Base-by-base conservation (phyloP, 768 basidiomycete genomes). In the Kwoniella pini region DNA sequence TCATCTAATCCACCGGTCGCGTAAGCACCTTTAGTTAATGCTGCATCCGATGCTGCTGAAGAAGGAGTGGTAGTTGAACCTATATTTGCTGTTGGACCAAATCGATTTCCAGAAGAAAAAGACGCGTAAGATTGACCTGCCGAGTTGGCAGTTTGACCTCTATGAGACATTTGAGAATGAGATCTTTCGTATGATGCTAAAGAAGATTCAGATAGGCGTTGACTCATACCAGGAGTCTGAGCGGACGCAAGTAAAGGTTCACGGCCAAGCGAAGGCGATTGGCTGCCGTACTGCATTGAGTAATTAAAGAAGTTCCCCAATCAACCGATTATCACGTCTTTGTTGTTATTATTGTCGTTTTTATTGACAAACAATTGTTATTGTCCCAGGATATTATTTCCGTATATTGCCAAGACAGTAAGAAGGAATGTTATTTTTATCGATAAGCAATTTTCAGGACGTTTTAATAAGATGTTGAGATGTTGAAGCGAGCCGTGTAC, bases 151-250 rank as follows among this genome's bases (percentile, higher is more conserved):
- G 59, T 10, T 45, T 39, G 15, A 44, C 50, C 38, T 63, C 59
- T 36, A 45, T 61, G 55, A 36, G 60, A 57, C 58, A 64, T 57
- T 45, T 62, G 57, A 26, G 58, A 54, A 36, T 54, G n/a, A 43
- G 48, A 43, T 60, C 57, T 42, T 19, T 67, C 69, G 55, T 63
- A 65, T 33, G 65, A 67, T 50, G 65, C 60, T 31, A 70, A 38
- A 17, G 65, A 67, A 22, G 65, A 51, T 50, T 70, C 69, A 17
- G 69, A 70, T 6, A 70, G 65, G 44, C 69, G 65, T n/a, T 64
- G 63, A 33, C 65, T 67, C 63, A 64, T 65, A 40, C 69, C 69
- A 42, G 63, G 65, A 24, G 51, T 55, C 45, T 70, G 69, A n/a
- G 65, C 65, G 45, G 60, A 62, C 15, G 63, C 58, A 19, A 70